Evolutionary conservation across 495 filamentous ascomycete species (phyloP), one percentile per base, ranked within the genome.

Genomic region (Mytilinidion resinicola): DNA sequence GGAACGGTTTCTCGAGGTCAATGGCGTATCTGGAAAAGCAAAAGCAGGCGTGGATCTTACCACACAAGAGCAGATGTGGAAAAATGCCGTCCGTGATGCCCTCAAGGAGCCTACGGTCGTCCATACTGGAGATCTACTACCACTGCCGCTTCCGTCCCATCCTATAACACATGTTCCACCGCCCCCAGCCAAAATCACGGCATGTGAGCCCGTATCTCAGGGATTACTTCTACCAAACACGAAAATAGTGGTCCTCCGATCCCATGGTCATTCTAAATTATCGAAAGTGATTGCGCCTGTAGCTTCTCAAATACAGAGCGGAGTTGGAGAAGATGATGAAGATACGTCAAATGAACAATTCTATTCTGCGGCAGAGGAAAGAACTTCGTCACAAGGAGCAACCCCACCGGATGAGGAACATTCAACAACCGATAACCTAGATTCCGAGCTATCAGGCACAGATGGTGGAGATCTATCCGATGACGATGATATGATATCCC

Each of bases 311-410:
- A 54, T 69, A n/a, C 61, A 85, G 12, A 84, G 85, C 57, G 82
- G 83, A 19, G 79, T 85, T 25, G 60, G 41, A 3, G 78, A 78
- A 11, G 85, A 89, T 9, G 88, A 91, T 56, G 84, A 85, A 38
- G 90, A 91, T 60, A 89, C 88, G 19, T 83, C 87, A 17, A 92
- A 85, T 56, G 91, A 96, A 69, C 85, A 89, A 62, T 96, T 95
- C 70, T 95, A 81, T 64, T 95, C 90, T 3, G 90, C 90, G 3
- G 82, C 86, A 6, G 91, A 95, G 67, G 89, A 93, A 56, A 80
- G 82, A 21, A 78, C 5, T 80, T 82, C 56, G 73, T 82, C 52
- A 74, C 81, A 60, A 79, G 82, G 57, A 66, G 65, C 74, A 1
- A 74, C 80, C 12, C 76, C 82, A 12, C 73, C 75, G 3, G 83